Conservation (phyloP, 192 early-diverging fungal species). For the Linnemannia hyalina region DNA sequence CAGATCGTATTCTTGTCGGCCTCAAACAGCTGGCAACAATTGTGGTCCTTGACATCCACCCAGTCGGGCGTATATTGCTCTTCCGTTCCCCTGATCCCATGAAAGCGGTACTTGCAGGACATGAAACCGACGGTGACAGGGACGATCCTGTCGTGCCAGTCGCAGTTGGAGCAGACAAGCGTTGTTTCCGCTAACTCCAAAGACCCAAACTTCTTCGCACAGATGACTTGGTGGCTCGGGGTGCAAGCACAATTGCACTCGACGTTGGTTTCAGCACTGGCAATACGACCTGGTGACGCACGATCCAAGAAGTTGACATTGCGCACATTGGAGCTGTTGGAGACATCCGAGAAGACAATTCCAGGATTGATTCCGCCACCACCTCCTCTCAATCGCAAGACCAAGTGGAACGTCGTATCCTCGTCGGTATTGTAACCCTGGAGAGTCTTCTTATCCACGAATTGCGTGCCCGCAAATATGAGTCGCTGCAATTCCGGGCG, state of each 20-base stretch:
- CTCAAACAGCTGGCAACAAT: slow-evolving; percentile 12
- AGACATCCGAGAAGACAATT: neutral
- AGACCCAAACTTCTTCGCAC: neutral
- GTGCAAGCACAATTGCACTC: slow-evolving; percentile 24
- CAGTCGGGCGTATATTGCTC: slow-evolving; percentile 18
- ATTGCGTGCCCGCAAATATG: neutral
- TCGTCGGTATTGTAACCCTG: neutral
- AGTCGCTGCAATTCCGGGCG: neutral
- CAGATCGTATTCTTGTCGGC: neutral
- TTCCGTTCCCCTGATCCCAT: slow-evolving; percentile 9
- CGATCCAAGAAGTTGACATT: neutral
- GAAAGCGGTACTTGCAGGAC: slow-evolving; percentile 27
- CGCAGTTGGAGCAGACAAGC: slow-evolving; percentile 22
- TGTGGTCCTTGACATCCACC: neutral
- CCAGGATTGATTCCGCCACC: neutral
- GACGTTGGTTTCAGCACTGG: neutral
- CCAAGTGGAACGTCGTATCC: neutral
- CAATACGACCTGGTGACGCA: neutral
- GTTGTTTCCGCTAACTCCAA: neutral
- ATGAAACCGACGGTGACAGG: slow-evolving; percentile 26
- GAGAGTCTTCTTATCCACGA: neutral
- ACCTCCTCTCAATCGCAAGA: neutral
- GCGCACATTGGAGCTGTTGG: neutral
- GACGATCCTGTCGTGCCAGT: neutral
- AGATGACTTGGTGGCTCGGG: slow-evolving; percentile 3